Conservation (phyloP, 305 asterid species). For the Solanum hybrid region DNA sequence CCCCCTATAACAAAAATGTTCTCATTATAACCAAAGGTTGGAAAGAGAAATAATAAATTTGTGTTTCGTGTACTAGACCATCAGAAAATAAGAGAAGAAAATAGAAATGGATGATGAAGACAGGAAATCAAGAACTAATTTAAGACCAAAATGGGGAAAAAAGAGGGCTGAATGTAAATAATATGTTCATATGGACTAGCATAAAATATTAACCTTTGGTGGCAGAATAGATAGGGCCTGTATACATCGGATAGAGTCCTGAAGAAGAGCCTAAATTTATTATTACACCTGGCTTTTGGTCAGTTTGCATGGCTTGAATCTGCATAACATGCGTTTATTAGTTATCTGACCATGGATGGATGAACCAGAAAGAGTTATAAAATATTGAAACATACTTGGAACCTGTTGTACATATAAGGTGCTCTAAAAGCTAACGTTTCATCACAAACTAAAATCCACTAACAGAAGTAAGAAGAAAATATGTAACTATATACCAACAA, state of each 20-base stretch:
- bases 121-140: neutral
- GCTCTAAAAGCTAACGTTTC: neutral
- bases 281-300: constrained; percentile 66
- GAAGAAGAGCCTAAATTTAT: constrained; percentile 82
- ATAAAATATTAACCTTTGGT: constrained; percentile 54
- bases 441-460: neutral
- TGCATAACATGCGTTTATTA: constrained; percentile 26
- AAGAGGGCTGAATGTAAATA: neutral
- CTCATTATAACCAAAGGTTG: neutral
- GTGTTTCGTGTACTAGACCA: neutral
- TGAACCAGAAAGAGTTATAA: neutral
- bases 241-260: constrained; percentile 79
- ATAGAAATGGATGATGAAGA: neutral
- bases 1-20: constrained; percentile 43
- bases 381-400: neutral
- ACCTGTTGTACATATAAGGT: neutral
- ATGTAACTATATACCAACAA: neutral
- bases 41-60: neutral
- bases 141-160: neutral
- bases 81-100: constrained; percentile 6
- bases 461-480: neutral
- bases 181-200: neutral
- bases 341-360: neutral
- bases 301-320: constrained; percentile 65
- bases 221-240: constrained; percentile 78